These are phyloP conservation scores for Umbelopsis vinacea DNA, from an alignment of 192 early-diverging fungal species.

Conservation along the genomic window DNA sequence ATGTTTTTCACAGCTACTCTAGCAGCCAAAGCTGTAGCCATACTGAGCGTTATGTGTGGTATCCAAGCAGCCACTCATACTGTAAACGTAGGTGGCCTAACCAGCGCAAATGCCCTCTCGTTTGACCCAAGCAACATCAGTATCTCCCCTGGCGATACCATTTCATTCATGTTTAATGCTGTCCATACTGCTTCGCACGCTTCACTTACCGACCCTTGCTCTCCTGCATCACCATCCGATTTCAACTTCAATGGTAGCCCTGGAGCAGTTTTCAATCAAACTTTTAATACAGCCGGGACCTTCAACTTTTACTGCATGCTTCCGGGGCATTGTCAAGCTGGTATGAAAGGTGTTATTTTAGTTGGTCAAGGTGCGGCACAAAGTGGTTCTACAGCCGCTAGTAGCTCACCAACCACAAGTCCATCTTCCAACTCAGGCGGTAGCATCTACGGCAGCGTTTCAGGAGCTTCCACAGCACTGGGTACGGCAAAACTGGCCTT, in stretches of 20 bases:
- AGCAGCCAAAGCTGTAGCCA: neutral
- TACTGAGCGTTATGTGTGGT: neutral
- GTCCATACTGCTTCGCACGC: slow-evolving; percentile 11
- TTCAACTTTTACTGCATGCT: slow-evolving; percentile 17
- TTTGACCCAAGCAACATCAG: slow-evolving; percentile 16
- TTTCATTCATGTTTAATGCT: slow-evolving; percentile 6
- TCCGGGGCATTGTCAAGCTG: slow-evolving; percentile 14
- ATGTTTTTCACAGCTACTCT: too few relatives aligned
- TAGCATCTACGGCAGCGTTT: neutral
- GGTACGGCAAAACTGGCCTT: neutral
- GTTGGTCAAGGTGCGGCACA: neutral
- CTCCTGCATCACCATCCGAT: slow-evolving; percentile 3
- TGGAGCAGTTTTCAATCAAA: slow-evolving; percentile 15
- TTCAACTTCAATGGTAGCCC: slow-evolving; percentile 19
- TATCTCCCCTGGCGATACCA: neutral
- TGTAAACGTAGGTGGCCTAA: neutral
- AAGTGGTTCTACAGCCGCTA: neutral
- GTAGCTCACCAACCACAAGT: neutral
- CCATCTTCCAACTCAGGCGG: neutral
- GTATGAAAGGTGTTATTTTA: slow-evolving; percentile 20
- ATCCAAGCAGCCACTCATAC: neutral
- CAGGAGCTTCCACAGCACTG: neutral
- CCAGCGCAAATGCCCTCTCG: neutral
- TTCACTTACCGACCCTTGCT: neutral
- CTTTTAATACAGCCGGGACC: slow-evolving; percentile 11